Base-by-base conservation (phyloP, 208 protist genomes). In the Porcisia hertigi region DNA sequence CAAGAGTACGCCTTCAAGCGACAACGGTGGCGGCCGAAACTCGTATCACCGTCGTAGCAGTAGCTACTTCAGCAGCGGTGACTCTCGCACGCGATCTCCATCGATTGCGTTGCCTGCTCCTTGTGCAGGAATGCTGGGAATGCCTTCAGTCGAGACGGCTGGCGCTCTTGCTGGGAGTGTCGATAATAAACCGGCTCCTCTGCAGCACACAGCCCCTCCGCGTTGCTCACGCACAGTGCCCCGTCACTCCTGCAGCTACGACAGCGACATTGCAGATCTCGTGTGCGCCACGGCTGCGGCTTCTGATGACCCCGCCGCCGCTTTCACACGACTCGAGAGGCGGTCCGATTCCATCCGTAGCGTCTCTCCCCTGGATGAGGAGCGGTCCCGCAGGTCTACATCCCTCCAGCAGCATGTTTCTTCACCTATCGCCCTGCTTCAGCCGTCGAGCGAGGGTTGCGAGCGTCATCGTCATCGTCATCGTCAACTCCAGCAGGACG, bases 181-280 rank as follows among this genome's bases (percentile, higher is more conserved):
- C 14, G 75, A 1, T 6, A 47, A 25, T 11, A 34, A 4, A 25
- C 11, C 58, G 9, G 14, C n/a, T 0, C 63, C 14, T 49, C 4
- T 62, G 25, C 45, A 30, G 9, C 9, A 25, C 7, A 18, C 2
- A 25, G 65, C 66, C 20, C 73, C 78, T 30, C 78, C 78, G 3
- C 78, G 78, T 45, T 77, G 78, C 73, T 82, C 78, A 23, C 72
- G 67, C 43, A 82, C 78, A 5, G 43, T 72, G 60, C 78, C 78
- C 30, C 78, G 78, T 18, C 73, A 77, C 41, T 82, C 78, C 30
- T 41, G 59, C 73, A 82, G 78, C 55, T 78, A 54, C 52, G 73
- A 82, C 69, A 78, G 73, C 54, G 69, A 62, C 4, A 47, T 59
- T 14, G 34, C n/a, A 8, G 34, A 23, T 43, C 34, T 12, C 25